Evolutionary conservation across 139 green algal genomes (phyloP).

Genomic region (Micractinium sp.): DNA sequence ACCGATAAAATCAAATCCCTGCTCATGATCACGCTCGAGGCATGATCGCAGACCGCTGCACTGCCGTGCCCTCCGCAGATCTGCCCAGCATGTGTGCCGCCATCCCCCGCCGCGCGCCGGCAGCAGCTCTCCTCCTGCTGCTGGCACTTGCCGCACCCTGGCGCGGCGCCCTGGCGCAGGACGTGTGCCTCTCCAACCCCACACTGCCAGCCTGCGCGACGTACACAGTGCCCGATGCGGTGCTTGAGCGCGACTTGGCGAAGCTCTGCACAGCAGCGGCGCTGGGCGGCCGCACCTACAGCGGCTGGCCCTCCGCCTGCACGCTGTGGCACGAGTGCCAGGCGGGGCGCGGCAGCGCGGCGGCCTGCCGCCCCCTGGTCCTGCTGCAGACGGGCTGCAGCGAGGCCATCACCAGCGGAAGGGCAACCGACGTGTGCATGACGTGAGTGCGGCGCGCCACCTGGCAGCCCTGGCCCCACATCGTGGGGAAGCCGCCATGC

Average conservation of each 20-base stretch:
- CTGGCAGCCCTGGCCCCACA: no score
- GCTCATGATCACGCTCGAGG: no score
- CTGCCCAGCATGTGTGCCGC: not conserved
- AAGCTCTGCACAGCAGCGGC: not conserved
- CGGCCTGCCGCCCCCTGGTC: constrained; percentile 11
- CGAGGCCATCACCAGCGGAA: not conserved
- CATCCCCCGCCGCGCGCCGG: not conserved
- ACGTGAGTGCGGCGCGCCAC: not conserved
- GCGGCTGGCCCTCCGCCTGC: constrained; percentile 33
- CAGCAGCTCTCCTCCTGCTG: not conserved
- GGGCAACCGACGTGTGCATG: not conserved
- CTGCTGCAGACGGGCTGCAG: constrained; percentile 32
- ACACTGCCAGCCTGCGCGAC: not conserved
- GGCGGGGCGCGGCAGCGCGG: not conserved
- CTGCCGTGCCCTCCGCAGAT: not conserved
- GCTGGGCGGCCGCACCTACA: not conserved
- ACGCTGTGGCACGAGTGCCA: constrained; percentile 40
- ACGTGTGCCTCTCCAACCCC: constrained; percentile 3
- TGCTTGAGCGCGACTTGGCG: not conserved
- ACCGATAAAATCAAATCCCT: no score
- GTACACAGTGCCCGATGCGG: not conserved
- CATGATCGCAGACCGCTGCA: not conserved
- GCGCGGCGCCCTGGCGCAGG: not conserved
- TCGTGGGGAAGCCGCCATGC: no score
- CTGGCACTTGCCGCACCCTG: not conserved